Conservation (phyloP, 768 basidiomycete species). For the Lactarius sp. region DNA sequence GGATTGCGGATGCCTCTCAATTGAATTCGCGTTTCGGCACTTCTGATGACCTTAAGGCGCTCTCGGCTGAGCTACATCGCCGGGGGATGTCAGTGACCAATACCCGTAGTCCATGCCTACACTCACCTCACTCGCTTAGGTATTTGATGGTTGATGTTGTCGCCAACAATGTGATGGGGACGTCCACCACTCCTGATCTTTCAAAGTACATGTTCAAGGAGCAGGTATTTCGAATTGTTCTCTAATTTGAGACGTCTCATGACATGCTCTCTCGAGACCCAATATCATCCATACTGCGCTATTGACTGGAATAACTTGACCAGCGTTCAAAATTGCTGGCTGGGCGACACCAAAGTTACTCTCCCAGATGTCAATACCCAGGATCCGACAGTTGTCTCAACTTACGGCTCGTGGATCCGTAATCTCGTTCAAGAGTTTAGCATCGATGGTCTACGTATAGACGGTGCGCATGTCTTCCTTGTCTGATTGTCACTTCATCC, state of each 20-base stretch:
- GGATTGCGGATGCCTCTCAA: constrained; percentile 63
- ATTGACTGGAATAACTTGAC: constrained; percentile 67
- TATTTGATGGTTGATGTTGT: constrained; percentile 86
- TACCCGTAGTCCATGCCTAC: not conserved
- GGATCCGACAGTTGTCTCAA: constrained; percentile 54
- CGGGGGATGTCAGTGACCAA: constrained; percentile 55
- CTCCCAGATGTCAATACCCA: constrained; percentile 78
- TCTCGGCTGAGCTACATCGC: constrained; percentile 60
- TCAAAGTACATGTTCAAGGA: constrained; percentile 68
- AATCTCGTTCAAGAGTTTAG: constrained; percentile 62
- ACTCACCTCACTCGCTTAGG: constrained; percentile 31
- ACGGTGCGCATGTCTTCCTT: constrained; percentile 39
- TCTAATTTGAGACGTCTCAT: constrained; percentile 12
- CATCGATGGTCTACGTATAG: constrained; percentile 86
- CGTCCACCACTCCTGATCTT: constrained; percentile 55
- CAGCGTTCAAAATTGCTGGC: constrained; percentile 74
- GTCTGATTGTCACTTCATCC: not conserved
- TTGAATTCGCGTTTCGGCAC: constrained; percentile 73
- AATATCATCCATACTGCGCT: constrained; percentile 76
- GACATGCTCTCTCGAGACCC: constrained; percentile 38
- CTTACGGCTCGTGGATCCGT: constrained; percentile 65
- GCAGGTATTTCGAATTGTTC: constrained; percentile 35
- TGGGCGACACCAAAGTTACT: constrained; percentile 70
- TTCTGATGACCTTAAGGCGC: constrained; percentile 61
- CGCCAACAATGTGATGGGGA: constrained; percentile 81